Conservation (phyloP, 1,139 yeast species). For the Kurtzmaniella quercitrusa region DNA sequence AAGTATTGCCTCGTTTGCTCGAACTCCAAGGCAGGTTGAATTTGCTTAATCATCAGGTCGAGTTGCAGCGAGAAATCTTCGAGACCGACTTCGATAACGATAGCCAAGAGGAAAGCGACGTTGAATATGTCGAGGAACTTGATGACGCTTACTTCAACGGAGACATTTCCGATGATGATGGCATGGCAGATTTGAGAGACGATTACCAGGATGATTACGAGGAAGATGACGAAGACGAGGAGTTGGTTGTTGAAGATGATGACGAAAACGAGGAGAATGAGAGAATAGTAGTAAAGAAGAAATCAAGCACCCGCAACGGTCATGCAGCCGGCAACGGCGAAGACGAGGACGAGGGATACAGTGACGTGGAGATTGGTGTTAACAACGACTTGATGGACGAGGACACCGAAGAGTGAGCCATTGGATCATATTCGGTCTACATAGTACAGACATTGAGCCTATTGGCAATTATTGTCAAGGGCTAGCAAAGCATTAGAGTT, state of each 20-base stretch:
- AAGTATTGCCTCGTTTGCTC: slow-evolving; percentile 70
- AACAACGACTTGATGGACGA: slow-evolving; percentile 33
- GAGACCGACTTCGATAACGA: slow-evolving; percentile 17
- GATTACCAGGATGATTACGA: slow-evolving; percentile 18
- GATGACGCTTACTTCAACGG: slow-evolving; percentile 34
- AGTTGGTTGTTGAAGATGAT: slow-evolving; percentile 16
- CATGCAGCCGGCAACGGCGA: slow-evolving; percentile 12
- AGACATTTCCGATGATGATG: slow-evolving; percentile 22
- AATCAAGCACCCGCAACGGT: neutral
- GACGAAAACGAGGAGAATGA: slow-evolving; percentile 17
- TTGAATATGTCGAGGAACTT: slow-evolving; percentile 27
- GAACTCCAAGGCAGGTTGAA: slow-evolving; percentile 81
- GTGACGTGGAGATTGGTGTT: slow-evolving; percentile 28
- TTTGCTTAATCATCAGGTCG: slow-evolving; percentile 66
- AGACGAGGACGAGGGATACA: slow-evolving; percentile 23
- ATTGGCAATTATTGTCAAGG: neutral
- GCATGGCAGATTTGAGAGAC: slow-evolving; percentile 24
- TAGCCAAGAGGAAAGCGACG: slow-evolving; percentile 11
- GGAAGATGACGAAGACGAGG: slow-evolving; percentile 30
- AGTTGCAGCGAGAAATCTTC: slow-evolving; percentile 56
- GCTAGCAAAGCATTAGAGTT: neutral
- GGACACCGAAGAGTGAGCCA: slow-evolving; percentile 23
- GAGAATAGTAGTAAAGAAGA: neutral
- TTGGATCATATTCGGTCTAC: neutral
- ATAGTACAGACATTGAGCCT: neutral